Conservation (phyloP, 768 basidiomycete species). For the Trametes meyenii region DNA sequence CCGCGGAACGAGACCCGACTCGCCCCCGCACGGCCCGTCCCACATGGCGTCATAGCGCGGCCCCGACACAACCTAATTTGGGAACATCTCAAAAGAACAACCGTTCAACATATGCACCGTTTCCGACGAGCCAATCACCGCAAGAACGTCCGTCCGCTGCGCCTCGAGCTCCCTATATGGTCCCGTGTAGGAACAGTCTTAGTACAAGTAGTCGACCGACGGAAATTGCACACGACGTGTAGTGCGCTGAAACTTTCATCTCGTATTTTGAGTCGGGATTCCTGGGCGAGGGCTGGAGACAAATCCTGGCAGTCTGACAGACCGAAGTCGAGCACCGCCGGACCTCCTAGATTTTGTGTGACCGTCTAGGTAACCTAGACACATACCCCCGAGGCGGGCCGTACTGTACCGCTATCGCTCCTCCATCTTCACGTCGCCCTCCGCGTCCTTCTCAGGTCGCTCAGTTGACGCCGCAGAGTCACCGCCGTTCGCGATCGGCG, state of each 20-base stretch:
- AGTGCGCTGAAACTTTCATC: too few relatives aligned
- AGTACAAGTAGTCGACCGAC: too few relatives aligned
- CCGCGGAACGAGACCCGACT: slow-evolving; percentile 8
- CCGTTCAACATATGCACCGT: too few relatives aligned
- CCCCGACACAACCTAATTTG: neutral
- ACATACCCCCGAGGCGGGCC: neutral
- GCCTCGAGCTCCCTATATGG: neutral
- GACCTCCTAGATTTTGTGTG: too few relatives aligned
- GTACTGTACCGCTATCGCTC: slow-evolving; percentile 11
- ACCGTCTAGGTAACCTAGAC: neutral
- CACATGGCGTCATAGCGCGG: slow-evolving; percentile 6
- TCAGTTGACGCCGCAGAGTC: neutral
- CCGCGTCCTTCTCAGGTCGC: slow-evolving; percentile 20
- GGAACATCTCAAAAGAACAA: too few relatives aligned
- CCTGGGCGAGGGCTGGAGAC: too few relatives aligned
- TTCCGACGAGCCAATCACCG: neutral
- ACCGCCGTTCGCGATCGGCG: neutral
- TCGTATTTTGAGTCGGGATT: too few relatives aligned
- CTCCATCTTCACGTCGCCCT: slow-evolving; percentile 36
- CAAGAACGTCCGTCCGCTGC: neutral
- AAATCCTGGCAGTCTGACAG: too few relatives aligned
- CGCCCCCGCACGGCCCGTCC: neutral
- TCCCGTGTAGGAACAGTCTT: too few relatives aligned
- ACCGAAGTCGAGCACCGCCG: too few relatives aligned
- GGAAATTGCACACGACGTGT: too few relatives aligned